phyloP scores from a whole-genome alignment of 345 rosid genomes.

The Murraya koenigii region DNA sequence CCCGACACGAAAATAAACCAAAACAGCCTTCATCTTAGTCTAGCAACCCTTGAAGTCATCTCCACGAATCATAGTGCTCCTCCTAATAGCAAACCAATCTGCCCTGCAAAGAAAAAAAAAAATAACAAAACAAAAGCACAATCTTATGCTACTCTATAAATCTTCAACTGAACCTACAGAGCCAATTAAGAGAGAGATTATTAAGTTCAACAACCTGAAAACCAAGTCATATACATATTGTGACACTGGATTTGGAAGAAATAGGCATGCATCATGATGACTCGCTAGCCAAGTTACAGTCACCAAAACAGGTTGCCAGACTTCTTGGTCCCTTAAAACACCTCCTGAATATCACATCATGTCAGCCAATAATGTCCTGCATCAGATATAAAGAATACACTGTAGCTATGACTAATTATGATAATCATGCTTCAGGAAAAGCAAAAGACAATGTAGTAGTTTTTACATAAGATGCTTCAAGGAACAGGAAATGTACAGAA shows the following conservation, averaged over 20 bases:
- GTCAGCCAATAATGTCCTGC: too few relatives aligned
- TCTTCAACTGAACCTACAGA: not conserved
- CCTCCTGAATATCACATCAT: too few relatives aligned
- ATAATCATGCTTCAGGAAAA: not conserved
- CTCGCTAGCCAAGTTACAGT: too few relatives aligned
- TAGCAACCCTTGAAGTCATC: conserved; percentile 98
- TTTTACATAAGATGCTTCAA: conserved; percentile 44
- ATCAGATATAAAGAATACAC: not conserved
- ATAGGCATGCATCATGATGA: too few relatives aligned
- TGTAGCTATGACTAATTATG: not conserved
- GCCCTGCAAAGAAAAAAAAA: conserved; percentile 40
- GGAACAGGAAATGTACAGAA: conserved; percentile 40
- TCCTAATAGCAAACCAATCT: conserved; percentile 72
- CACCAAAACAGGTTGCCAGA: too few relatives aligned
- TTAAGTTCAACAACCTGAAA: conserved; percentile 21
- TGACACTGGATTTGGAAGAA: too few relatives aligned
- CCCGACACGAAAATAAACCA: conserved; percentile 94
- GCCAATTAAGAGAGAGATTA: conserved; percentile 44
- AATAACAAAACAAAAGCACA: not conserved
- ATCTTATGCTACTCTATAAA: not conserved
- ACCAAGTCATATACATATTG: conserved; percentile 34
- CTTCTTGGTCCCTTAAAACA: too few relatives aligned
- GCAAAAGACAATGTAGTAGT: not conserved
- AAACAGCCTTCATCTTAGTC: conserved; percentile 94
- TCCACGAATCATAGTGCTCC: conserved; percentile 84